Base-by-base conservation (phyloP, 2,329 filamentous ascomycete species). In the Zymoseptoria passerinii region DNA sequence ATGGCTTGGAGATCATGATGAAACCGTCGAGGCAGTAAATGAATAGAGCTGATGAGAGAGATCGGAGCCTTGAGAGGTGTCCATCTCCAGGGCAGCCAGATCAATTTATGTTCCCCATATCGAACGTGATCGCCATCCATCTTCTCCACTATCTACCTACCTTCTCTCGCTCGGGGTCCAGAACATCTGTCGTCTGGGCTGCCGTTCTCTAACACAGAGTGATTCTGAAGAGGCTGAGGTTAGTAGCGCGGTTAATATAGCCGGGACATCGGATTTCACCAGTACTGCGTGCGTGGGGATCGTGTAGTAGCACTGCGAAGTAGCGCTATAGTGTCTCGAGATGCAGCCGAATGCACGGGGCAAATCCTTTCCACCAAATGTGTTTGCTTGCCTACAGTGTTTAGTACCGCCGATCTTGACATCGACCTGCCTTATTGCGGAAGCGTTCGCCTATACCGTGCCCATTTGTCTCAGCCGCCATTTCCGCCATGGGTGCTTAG, bases 1-100 rank as follows among this genome's bases (percentile, higher is more conserved):
- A 56, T 16, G 58, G 53, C 54, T 50, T 55, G 18, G 58, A 59
- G n/a, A 54, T 52, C 62, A 65, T 63, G 28, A 20, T 55, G 28
- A 50, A 49, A 23, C 6, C 48, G 44, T 28, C 13, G 40, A 55
- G 27, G 40, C 48, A 28, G 18, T 18, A 44, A 7, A 44, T 10
- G 13, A 44, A 16, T 13, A 44, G 35, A 16, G 13, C 13, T 16
- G 13, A 16, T 13, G 6, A 44, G 35, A 16, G 13, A 3, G 35
- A 44, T 13, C 35, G 6, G 35, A 13, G 7, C 13, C 35, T n/a
- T 44, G 4, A 7, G 35, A 16, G n/a, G 13, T n/a, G 35, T 44
- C 35, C 16, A n/a, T 6, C 13, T n/a, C 35, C 13, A 44, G 35
- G 5, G 35, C 4, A 44, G 3, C n/a, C 35, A 4, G 13, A 9